phyloP scores from a whole-genome alignment of 2,329 filamentous ascomycete genomes.

The Furcasterigmium sp. region DNA sequence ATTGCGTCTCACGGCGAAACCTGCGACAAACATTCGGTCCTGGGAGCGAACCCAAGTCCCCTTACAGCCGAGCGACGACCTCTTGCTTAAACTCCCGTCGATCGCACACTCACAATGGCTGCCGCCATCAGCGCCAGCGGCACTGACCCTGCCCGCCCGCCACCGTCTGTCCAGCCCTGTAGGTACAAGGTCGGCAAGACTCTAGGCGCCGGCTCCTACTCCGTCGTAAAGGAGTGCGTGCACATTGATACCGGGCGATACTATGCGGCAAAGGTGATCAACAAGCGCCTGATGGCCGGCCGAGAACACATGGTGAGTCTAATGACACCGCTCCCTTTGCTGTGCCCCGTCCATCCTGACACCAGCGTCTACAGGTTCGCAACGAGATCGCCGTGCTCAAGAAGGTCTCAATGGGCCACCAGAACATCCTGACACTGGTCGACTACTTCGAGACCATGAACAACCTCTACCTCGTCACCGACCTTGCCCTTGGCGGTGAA shows the following conservation, averaged over 20 bases:
- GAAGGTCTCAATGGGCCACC: slow-evolving; percentile 97
- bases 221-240: slow-evolving; percentile 97
- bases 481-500: slow-evolving; percentile 92
- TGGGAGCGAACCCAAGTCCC: too few relatives aligned
- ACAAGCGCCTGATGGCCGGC: slow-evolving; percentile 96
- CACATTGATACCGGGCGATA: slow-evolving; percentile 97
- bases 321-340: background rate
- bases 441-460: slow-evolving; percentile 99
- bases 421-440: slow-evolving; percentile 94
- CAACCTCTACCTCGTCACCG: slow-evolving; percentile 96
- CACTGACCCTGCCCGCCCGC: slow-evolving; percentile 13
- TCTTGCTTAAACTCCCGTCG: background rate
- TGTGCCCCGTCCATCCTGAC: slow-evolving; percentile 1
- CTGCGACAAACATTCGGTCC: background rate
- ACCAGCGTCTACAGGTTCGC: slow-evolving; percentile 58
- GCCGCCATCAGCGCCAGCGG: slow-evolving; percentile 11
- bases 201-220: slow-evolving; percentile 92
- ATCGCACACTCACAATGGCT: too few relatives aligned
- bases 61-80: background rate
- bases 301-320: slow-evolving; percentile 90
- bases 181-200: slow-evolving; percentile 99
- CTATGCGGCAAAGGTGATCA: slow-evolving; percentile 99
- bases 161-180: slow-evolving; percentile 81
- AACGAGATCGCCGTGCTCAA: slow-evolving; percentile 98
- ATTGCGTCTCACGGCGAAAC: too few relatives aligned